Base-by-base conservation (phyloP, 352 stramenopile species). In the Globisporangium uncinulatum region DNA sequence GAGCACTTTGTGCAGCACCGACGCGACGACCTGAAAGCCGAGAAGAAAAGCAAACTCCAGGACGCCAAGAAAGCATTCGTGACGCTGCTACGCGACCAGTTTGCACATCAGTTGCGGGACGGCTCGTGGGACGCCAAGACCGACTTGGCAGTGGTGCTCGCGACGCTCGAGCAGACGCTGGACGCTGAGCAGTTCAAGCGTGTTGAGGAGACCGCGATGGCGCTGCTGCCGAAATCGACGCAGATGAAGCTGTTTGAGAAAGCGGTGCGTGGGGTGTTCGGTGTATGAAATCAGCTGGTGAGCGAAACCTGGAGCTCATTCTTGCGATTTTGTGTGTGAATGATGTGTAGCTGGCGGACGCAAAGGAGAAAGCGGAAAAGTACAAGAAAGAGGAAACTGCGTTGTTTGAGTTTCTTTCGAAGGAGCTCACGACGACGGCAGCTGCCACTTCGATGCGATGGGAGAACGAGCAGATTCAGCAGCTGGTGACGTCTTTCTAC, bases 41-140 rank as follows among this genome's bases (percentile, higher is more conserved):
- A 92, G 61, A 90, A 88, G 67, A 94, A 94, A 54, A 59, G 58
- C 45, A 90, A 87, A 39, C 43, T 92, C n/a, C 82, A 79, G 43
- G 63, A 74, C 21, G 74, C 78, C 0, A 89, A 87, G 31, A 75
- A 83, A 55, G 31, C 68, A 2, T 86, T 89, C 4, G 51, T 55
- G 3, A 53, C 76, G 15, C 37, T 87, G 2, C 24, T 92, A 17
- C 61, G 54, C 4, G 66, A 86, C n/a, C 70, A 83, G 14, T 72
- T 89, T 42, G 19, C 51, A 36, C 41, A 32, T 13, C 65, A 74
- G n/a, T 24, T 69, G 1, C 51, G 67, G 32, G 51, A 67, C 20
- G 63, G 74, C 7, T 57, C 52, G 20, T 84, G 79, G 56, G 73
- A 79, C 14, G 57, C 62, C 21, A 88, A 72, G 53, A 78, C 71